These are phyloP conservation scores for Ophidiomyces ophidiicola DNA, from an alignment of 2,329 filamentous ascomycete genomes.

Conservation along the genomic window DNA sequence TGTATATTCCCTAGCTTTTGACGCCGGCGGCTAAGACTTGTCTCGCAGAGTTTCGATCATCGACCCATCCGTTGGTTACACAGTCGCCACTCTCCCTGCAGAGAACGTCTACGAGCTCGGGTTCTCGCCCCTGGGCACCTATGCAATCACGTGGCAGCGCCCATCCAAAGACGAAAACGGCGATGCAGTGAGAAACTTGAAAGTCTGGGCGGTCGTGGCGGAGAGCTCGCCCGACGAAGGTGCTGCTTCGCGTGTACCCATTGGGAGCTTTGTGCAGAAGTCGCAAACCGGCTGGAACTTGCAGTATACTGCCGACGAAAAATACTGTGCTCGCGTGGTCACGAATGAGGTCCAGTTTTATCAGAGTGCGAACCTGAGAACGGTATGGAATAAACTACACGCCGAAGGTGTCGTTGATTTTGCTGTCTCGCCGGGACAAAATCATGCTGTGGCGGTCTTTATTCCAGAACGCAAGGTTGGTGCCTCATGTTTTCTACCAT, in stretches of 20 bases:
- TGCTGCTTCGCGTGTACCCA: slow-evolving; percentile 53
- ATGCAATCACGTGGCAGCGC: slow-evolving; percentile 92
- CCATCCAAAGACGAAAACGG: slow-evolving; percentile 85
- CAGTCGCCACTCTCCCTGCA: slow-evolving; percentile 62
- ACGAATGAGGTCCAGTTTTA: slow-evolving; percentile 98
- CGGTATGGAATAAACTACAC: slow-evolving; percentile 88
- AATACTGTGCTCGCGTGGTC: slow-evolving; percentile 80
- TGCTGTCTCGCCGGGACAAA: slow-evolving; percentile 77
- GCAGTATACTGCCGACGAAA: slow-evolving; percentile 89
- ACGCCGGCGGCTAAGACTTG: slow-evolving; percentile 14
- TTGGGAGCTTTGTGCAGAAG: slow-evolving; percentile 91
- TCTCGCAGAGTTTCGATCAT: slow-evolving; percentile 65
- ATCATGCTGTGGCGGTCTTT: slow-evolving; percentile 87
- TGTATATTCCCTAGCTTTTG: slow-evolving; percentile 5
- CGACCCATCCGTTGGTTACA: slow-evolving; percentile 63
- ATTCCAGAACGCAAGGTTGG: slow-evolving; percentile 85
- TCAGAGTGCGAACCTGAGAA: slow-evolving; percentile 70
- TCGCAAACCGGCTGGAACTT: slow-evolving; percentile 92
- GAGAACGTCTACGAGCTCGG: slow-evolving; percentile 85
- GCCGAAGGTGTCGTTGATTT: slow-evolving; percentile 86
- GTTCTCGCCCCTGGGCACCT: slow-evolving; percentile 86
- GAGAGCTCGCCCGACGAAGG: slow-evolving; percentile 46
- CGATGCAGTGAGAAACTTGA: slow-evolving; percentile 89
- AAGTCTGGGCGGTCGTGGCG: slow-evolving; percentile 79
- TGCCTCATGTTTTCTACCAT: slow-evolving; percentile 11